Conservation (phyloP, 257 asterid species). For the Solanum peruvianum region DNA sequence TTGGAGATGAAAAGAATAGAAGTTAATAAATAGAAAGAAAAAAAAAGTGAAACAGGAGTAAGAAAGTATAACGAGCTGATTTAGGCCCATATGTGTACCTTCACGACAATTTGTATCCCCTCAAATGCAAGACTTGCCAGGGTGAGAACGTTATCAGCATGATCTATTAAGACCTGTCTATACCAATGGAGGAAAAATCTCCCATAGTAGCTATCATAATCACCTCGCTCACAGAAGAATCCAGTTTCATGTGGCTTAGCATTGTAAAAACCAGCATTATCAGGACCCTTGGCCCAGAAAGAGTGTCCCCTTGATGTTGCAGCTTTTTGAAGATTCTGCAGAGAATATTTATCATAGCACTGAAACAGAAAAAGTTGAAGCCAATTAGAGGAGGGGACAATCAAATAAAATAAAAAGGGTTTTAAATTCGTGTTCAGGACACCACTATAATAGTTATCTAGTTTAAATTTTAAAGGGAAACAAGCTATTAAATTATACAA, state of each 20-base stretch:
- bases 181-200: constrained; percentile 67
- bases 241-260: constrained; percentile 66
- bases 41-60: neutral
- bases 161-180: constrained; percentile 42
- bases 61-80: neutral
- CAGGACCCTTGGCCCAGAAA: constrained; percentile 59
- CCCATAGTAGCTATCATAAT: constrained; percentile 60
- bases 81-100: constrained; percentile 25
- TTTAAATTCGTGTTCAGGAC: neutral
- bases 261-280: constrained; percentile 58
- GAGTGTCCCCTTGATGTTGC: constrained; percentile 58
- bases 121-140: constrained; percentile 55
- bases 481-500: neutral
- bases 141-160: constrained; percentile 49
- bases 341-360: constrained; percentile 58
- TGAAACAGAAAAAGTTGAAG: constrained; percentile 7
- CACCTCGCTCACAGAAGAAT: constrained; percentile 63
- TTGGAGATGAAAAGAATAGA: neutral
- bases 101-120: constrained; percentile 40
- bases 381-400: neutral
- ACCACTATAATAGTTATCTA: neutral
- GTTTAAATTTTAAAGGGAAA: neutral
- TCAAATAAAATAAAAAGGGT: neutral
- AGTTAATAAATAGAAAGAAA: neutral
- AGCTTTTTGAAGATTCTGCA: constrained; percentile 49